Evolutionary conservation across 2,329 filamentous ascomycete genomes (phyloP), one percentile per base, ranked within the genome.

Genomic region (Ascochyta rabiei): DNA sequence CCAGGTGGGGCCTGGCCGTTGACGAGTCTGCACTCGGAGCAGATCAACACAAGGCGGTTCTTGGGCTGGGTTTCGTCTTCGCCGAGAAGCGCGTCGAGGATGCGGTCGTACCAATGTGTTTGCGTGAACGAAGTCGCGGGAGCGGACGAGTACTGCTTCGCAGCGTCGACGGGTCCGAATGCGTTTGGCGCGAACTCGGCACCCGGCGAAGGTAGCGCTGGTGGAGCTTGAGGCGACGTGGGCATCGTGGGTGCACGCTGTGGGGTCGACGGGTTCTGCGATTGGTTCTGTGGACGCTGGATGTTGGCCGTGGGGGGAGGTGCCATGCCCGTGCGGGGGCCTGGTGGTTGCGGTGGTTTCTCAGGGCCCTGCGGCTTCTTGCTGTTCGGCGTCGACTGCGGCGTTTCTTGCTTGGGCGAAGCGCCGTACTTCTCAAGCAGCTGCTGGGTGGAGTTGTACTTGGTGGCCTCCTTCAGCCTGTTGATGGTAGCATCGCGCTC

Each of bases 1-100:
- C 95, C 95, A 0, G 95, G 93, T 1, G 95, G 93, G 3, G 95
- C 95, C 72, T 97, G 95, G 0, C 96, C 95, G 71, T 99, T 99
- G 42, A 99, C 93, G 1, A 97, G 83, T 26, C 91, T 84, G 73
- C 95, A 99, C 34, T 84, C 81, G 28, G 80, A 76, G 76, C 95
- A 99, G 50, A 99, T 91, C 60, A 99, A 80, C 7, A 87, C 93
- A 54, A 96, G 86, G 16, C 95, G 87, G 75, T 98, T 98, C 79
- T 92, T 96, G 2, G 93, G 86, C 12, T 90, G 87, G 4, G 90
- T 96, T 76, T 99, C 95, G 68, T 99, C 95, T 70, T 99, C 95
- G 44, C 95, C 95, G 0, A 99, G 83, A 23, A 99, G 85, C 0
- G 96, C 85, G 69, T 99, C 95, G 53, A 99, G 81, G 48, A 99